phyloP scores from a whole-genome alignment of 306 rosid species.

The Biancaea sappan region DNA sequence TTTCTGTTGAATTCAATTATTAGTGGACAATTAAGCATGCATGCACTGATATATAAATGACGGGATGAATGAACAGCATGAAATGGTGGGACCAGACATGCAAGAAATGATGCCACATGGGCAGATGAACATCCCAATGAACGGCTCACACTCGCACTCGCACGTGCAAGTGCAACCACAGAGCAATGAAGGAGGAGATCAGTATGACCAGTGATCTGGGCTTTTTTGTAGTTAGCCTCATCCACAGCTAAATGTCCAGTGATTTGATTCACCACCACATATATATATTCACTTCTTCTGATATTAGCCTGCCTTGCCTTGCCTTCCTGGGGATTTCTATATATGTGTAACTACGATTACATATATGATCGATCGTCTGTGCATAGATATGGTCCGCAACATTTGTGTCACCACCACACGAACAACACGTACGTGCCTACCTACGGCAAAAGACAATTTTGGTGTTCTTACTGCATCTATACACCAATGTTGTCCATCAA shows the following conservation, averaged over 20 bases:
- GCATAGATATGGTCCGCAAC: not conserved
- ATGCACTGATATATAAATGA: not conserved
- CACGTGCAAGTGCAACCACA: conserved; percentile 41
- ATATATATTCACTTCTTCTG: not conserved
- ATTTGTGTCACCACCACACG: not conserved
- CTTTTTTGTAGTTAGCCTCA: conserved; percentile 41
- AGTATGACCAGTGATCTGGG: too few relatives aligned
- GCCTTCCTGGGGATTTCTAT: not conserved
- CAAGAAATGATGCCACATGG: conserved; percentile 54
- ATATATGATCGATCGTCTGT: not conserved
- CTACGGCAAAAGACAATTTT: not conserved
- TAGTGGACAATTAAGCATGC: too few relatives aligned
- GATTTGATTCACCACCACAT: not conserved
- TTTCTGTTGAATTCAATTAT: not conserved
- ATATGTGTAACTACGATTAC: conserved; percentile 4
- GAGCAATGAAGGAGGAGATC: conserved; percentile 39
- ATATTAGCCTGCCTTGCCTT: not conserved
- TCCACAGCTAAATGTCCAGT: conserved; percentile 46
- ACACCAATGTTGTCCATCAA: not conserved
- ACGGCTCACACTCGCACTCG: conserved; percentile 42
- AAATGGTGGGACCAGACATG: conserved; percentile 52
- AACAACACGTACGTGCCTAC: not conserved
- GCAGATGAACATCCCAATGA: conserved; percentile 53
- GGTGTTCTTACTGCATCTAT: not conserved
- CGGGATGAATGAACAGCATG: conserved; percentile 36